Percentiles rank a stretch among this genome's conserved stretches.
Evolutionary conservation across 1,284 basidiomycete genomes (phyloP).

Genomic region (Cutaneotrichosporon daszewskae): DNA sequence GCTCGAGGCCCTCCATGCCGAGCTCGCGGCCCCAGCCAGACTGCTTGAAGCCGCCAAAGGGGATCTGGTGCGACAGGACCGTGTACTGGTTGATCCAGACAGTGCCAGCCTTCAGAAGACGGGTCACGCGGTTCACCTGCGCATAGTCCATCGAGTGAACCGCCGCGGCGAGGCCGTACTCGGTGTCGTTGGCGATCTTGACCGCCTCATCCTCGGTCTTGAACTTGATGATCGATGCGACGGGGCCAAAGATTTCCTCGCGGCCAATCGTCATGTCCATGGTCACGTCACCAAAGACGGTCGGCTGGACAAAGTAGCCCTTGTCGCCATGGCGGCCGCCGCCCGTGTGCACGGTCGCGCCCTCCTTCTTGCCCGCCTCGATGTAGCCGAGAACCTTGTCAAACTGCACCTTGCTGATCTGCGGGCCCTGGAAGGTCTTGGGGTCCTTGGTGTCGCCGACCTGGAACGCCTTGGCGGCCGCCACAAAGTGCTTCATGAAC

Average conservation of each 20-base stretch:
- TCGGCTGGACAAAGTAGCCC: slow-evolving; percentile 35
- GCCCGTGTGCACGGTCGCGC: slow-evolving; percentile 74
- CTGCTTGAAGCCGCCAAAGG: slow-evolving; percentile 21
- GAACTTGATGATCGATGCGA: slow-evolving; percentile 49
- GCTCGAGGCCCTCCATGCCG: slow-evolving; percentile 49
- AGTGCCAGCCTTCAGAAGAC: slow-evolving; percentile 89
- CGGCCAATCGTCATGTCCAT: slow-evolving; percentile 35
- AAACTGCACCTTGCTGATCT: slow-evolving; percentile 79
- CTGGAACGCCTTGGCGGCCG: slow-evolving; percentile 59
- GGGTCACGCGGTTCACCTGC: slow-evolving; percentile 88
- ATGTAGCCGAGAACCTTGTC: slow-evolving; percentile 87
- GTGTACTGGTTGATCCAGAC: slow-evolving; percentile 64
- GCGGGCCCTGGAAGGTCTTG: slow-evolving; percentile 66
- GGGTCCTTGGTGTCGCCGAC: slow-evolving; percentile 71
- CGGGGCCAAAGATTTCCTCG: slow-evolving; percentile 51
- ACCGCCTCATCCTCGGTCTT: slow-evolving; percentile 52
- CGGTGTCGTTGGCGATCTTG: slow-evolving; percentile 71
- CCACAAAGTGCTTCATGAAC: slow-evolving; percentile 62
- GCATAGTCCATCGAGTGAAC: slow-evolving; percentile 83
- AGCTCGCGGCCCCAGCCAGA: slow-evolving; percentile 22
- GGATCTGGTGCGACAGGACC: slow-evolving; percentile 63
- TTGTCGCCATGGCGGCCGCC: slow-evolving; percentile 52
- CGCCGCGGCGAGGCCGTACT: slow-evolving; percentile 83
- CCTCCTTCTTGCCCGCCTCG: slow-evolving; percentile 74
- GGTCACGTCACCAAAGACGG: slow-evolving; percentile 42